Evolutionary conservation across 176 grass and related monocot genomes (phyloP).

Genomic region (Oryza meyeriana): DNA sequence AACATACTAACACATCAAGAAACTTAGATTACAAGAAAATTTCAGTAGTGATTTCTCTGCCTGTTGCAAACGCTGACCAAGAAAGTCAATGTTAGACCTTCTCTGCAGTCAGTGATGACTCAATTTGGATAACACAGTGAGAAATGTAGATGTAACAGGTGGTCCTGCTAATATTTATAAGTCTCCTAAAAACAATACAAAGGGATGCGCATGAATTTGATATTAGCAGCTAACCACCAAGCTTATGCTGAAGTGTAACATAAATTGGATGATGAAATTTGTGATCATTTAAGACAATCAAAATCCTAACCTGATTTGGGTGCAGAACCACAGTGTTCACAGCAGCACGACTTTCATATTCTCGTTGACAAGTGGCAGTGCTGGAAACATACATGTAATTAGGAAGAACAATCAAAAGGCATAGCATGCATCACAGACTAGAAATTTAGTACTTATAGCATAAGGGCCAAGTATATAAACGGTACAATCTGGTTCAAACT

Average conservation of each 20-base stretch:
- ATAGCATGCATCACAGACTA: background rate
- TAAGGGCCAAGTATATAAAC: background rate
- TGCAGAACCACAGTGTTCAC: constrained; percentile 96
- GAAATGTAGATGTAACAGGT: background rate
- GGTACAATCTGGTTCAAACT: background rate
- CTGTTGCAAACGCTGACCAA: background rate
- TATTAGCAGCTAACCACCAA: background rate
- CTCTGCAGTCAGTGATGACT: background rate
- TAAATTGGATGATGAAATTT: background rate
- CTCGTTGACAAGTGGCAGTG: constrained; percentile 84
- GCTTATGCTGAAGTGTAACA: background rate
- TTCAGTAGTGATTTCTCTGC: background rate
- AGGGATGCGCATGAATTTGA: background rate
- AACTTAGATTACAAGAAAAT: background rate
- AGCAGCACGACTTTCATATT: constrained; percentile 94
- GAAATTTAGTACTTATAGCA: constrained; percentile 6
- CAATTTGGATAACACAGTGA: background rate
- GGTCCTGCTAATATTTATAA: background rate
- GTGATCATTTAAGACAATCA: background rate
- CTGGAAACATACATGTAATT: constrained; percentile 42
- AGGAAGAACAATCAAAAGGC: constrained; percentile 22
- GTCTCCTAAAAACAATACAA: background rate
- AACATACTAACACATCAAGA: background rate
- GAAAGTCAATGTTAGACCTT: background rate
- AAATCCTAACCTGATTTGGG: constrained; percentile 80